Percentiles rank a stretch among this genome's conserved stretches.
Conservation (phyloP, 176 grass and related monocot genomes). For the Thalia dealbata region DNA sequence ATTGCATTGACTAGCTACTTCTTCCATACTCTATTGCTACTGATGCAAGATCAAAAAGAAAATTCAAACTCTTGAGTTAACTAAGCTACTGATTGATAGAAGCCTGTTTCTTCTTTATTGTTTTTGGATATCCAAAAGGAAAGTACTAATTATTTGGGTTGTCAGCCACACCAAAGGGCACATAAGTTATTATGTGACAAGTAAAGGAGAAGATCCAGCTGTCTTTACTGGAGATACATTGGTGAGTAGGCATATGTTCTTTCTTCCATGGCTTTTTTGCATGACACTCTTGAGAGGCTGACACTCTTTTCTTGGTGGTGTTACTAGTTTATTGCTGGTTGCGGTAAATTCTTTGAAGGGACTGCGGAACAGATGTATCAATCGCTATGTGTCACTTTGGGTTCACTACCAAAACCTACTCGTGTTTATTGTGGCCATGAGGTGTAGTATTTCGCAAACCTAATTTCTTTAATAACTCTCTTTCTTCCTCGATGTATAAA, state of each 20-base stretch:
- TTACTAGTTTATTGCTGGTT: constrained; percentile 82
- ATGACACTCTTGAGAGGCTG: constrained; percentile 4
- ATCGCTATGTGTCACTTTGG: constrained; percentile 74
- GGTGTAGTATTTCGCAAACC: constrained; percentile 27
- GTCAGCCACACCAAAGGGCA: constrained; percentile 86
- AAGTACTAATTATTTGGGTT: neutral
- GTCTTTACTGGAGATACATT: constrained; percentile 97
- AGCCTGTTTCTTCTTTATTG: neutral
- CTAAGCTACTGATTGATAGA: neutral
- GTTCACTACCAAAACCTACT: constrained; percentile 82
- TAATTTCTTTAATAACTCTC: constrained; percentile 1
- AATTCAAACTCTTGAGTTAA: neutral
- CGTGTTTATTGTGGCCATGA: constrained; percentile 92
- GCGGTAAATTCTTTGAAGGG: constrained; percentile 93
- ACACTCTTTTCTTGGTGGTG: neutral
- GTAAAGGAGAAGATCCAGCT: constrained; percentile 51
- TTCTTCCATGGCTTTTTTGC: neutral
- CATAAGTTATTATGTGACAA: constrained; percentile 82
- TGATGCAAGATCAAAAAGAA: neutral
- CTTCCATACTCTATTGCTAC: neutral
- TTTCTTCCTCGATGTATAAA: neutral
- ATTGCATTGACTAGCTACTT: neutral
- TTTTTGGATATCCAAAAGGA: too few relatives aligned
- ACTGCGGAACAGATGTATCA: constrained; percentile 96
- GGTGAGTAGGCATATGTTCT: constrained; percentile 38